These are phyloP conservation scores for Aphanomyces euteiches DNA, from an alignment of 352 stramenopile species.

Conservation along the genomic window DNA sequence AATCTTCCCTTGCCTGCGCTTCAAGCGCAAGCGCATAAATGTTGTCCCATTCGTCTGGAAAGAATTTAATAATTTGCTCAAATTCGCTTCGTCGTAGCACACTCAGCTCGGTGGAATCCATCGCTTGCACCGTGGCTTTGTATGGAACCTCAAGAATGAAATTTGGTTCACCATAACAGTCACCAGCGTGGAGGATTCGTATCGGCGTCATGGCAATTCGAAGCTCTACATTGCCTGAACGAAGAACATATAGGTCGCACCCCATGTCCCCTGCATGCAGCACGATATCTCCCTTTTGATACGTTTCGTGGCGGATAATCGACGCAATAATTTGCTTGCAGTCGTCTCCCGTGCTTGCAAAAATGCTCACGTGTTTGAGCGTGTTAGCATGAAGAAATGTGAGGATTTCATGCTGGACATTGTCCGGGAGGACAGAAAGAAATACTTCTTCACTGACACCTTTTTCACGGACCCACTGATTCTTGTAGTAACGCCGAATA, in stretches of 20 bases:
- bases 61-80: slow-evolving; percentile 30
- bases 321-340: slow-evolving; percentile 57
- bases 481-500: slow-evolving; percentile 71
- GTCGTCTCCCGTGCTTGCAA: slow-evolving; percentile 53
- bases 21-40: slow-evolving; percentile 16
- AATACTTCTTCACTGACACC: slow-evolving; percentile 62
- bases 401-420: slow-evolving; percentile 66
- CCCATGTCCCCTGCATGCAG: slow-evolving; percentile 58
- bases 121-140: slow-evolving; percentile 10
- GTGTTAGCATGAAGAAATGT: slow-evolving; percentile 65
- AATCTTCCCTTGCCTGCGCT: slow-evolving; percentile 6
- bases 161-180: slow-evolving; percentile 62
- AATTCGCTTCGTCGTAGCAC: slow-evolving; percentile 43
- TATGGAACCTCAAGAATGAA: slow-evolving; percentile 42
- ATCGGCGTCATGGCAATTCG: slow-evolving; percentile 54
- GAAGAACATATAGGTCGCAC: slow-evolving; percentile 66
- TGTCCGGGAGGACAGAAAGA: slow-evolving; percentile 48
- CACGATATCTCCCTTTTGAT: slow-evolving; percentile 61
- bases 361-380: slow-evolving; percentile 56
- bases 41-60: slow-evolving; percentile 28
- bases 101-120: slow-evolving; percentile 25
- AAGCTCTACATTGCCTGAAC: slow-evolving; percentile 56
- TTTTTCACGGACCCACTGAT: slow-evolving; percentile 71
- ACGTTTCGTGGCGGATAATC: slow-evolving; percentile 57
- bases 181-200: slow-evolving; percentile 48